Conservation (phyloP, 2,329 filamentous ascomycete species). For the Pseudogymnoascus sp. region DNA sequence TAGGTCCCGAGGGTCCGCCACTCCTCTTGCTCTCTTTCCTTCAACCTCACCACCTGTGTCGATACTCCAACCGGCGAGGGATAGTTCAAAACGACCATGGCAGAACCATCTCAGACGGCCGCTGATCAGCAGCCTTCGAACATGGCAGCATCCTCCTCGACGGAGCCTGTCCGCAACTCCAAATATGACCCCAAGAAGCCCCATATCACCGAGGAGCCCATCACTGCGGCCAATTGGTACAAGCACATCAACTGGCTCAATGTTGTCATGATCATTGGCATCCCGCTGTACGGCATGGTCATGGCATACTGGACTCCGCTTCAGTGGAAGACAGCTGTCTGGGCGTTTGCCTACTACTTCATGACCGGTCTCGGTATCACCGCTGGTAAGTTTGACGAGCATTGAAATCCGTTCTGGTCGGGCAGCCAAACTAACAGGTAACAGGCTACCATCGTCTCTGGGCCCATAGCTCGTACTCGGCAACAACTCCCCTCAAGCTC, state of each 20-base stretch:
- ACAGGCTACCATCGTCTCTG: conserved; percentile 72
- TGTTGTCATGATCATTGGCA: conserved; percentile 68
- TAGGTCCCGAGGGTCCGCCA: neutral
- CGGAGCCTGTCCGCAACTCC: conserved; percentile 29
- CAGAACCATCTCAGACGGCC: conserved; percentile 13
- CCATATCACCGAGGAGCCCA: conserved; percentile 76
- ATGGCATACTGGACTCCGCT: conserved; percentile 73
- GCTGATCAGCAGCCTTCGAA: conserved; percentile 19
- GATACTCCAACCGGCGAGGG: neutral
- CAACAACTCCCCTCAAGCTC: conserved; percentile 66
- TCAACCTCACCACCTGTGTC: neutral
- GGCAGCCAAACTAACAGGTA: conserved; percentile 14
- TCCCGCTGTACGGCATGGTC: conserved; percentile 68
- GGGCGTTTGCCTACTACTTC: conserved; percentile 74
- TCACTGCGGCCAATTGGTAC: conserved; percentile 79
- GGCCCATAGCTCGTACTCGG: conserved; percentile 81
- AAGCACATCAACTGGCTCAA: conserved; percentile 95
- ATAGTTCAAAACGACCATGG: neutral
- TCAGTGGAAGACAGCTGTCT: conserved; percentile 62
- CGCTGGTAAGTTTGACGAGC: conserved; percentile 48
- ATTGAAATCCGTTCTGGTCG: neutral
- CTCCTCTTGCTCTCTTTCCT: neutral
- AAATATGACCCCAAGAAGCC: conserved; percentile 58
- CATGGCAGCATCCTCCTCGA: conserved; percentile 24
- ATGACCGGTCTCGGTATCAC: conserved; percentile 76